These are phyloP conservation scores for Globisporangium iwayamae DNA, from an alignment of 352 stramenopile genomes.

Conservation along the genomic window DNA sequence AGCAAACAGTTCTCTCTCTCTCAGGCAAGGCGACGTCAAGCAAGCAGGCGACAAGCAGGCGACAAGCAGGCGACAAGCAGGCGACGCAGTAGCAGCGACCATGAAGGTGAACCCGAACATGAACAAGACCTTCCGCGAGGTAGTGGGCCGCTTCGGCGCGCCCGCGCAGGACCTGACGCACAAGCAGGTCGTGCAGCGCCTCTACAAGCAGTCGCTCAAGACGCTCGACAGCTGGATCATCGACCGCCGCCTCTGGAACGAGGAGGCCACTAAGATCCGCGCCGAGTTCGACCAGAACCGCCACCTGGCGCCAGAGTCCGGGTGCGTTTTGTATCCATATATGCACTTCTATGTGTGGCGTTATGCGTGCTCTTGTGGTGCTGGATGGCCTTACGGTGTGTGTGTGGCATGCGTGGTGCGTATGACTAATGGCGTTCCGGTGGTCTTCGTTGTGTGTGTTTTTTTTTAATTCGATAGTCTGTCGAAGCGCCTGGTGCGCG, in stretches of 20 bases:
- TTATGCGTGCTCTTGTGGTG: background rate
- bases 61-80: background rate
- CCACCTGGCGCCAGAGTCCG: slow-evolving; percentile 48
- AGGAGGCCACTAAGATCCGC: slow-evolving; percentile 91
- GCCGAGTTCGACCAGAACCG: slow-evolving; percentile 90
- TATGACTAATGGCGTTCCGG: slow-evolving; percentile 22
- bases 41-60: background rate
- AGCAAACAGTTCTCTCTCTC: background rate
- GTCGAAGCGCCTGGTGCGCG: slow-evolving; percentile 81
- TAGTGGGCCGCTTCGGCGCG: slow-evolving; percentile 64
- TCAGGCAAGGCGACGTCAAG: background rate
- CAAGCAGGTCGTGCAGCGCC: slow-evolving; percentile 86
- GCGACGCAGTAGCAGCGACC: slow-evolving; percentile 12
- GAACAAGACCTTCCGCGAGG: slow-evolving; percentile 82
- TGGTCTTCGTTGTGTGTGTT: slow-evolving; percentile 20
- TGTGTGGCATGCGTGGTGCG: background rate
- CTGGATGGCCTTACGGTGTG: background rate
- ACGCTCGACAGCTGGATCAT: slow-evolving; percentile 92
- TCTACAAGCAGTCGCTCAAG: slow-evolving; percentile 96
- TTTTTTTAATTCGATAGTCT: slow-evolving; percentile 26
- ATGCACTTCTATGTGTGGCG: background rate
- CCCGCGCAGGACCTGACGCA: slow-evolving; percentile 71
- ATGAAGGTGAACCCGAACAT: slow-evolving; percentile 87
- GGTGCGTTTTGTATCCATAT: slow-evolving; percentile 25
- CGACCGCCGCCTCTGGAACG: slow-evolving; percentile 94